Base-by-base conservation (phyloP, 257 asterid species). In the Solanum boliviense region DNA sequence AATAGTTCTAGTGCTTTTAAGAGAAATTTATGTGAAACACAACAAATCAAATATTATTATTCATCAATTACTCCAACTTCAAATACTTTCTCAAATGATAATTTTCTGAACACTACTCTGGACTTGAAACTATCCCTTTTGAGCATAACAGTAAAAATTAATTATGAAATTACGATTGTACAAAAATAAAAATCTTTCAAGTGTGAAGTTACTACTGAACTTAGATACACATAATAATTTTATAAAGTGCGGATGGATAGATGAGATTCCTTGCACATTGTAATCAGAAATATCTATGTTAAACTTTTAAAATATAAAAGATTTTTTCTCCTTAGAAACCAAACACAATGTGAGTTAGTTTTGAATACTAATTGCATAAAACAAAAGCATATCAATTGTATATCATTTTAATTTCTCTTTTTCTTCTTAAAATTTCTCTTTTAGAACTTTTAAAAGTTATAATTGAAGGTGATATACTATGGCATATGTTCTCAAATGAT, bases 71-170 rank as follows among this genome's bases (percentile, higher is more conserved):
- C 79, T 72, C 82, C 16, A 34, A 7, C 15, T 16, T 32, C 41
- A 7, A 18, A 9, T 34, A 20, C 1, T 35, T 21, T 9, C n/a
- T 35, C 5, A 0, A 72, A 72, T 9, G 4, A 73, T 4, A 4
- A 9, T 16, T 4, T 34, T 3, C 1, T 0, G 0, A 34, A n/a
- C 10, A 9, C 9, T 5, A 16, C 9, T 34, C 9, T 5, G 0
- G 4, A 73, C 48, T 20, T 20, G 29, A 34, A 73, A 34, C 29
- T 32, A 34, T 72, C 3, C 31, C 1, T 73, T 1, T 20, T 34
- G 48, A 74, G 31, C 2, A 2, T 0, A 2, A 21, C 5, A 10
- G 10, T 74, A 20, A 74, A 35, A 35, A 35, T 34, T 6, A 34
- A 34, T 34, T 71, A 32, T 71, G 12, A 73, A 72, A 73, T 5